Evolutionary conservation across 371 early-diverging fungal genomes (phyloP), one percentile per base, ranked within the genome.

Genomic region (Massospora cicadina): DNA sequence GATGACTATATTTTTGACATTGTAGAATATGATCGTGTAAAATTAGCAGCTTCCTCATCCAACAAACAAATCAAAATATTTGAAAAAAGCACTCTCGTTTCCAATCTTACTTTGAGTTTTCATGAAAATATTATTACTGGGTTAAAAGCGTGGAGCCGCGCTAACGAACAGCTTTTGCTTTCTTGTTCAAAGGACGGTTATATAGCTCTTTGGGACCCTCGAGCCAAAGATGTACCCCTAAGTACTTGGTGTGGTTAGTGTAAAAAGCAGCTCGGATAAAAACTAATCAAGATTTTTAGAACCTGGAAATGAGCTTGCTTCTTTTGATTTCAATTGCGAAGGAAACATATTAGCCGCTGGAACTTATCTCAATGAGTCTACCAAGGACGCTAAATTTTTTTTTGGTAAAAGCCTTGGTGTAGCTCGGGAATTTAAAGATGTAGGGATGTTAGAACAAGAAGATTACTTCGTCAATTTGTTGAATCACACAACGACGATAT

Each of bases 401-500:
- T 89, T 94, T n/a, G n/a, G n/a, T n/a, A n/a, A n/a, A n/a, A n/a
- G n/a, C n/a, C n/a, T 69, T 93, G 85, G 79, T 79, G 80, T 58
- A 65, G 68, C 27, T 69, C 74, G 54, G 69, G 65, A 23, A 67
- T 63, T 43, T 54, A 59, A 59, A 60, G 64, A 24, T 24, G 24
- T 30, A 55, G 55, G 79, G 81, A 86, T 72, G 71, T 80, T 21
- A 76, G 82, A 26, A 65, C 71, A 1, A 70, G 71, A 1, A 58
- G 67, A 7, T 64, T 78, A 5, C 54, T 82, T 12, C 73, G 76
- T 13, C 70, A 74, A 30, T 96, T 91, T 68, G 74, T 70, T 2
- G 91, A 92, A 65, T 89, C 89, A 2, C 93, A 94, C 68, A 84
- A 82, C 30, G 93, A 96, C 67, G 95, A 94, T 69, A 77, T 96